These are phyloP conservation scores for Pleurotus ostreatus DNA, from an alignment of 768 basidiomycete genomes.

Conservation along the genomic window DNA sequence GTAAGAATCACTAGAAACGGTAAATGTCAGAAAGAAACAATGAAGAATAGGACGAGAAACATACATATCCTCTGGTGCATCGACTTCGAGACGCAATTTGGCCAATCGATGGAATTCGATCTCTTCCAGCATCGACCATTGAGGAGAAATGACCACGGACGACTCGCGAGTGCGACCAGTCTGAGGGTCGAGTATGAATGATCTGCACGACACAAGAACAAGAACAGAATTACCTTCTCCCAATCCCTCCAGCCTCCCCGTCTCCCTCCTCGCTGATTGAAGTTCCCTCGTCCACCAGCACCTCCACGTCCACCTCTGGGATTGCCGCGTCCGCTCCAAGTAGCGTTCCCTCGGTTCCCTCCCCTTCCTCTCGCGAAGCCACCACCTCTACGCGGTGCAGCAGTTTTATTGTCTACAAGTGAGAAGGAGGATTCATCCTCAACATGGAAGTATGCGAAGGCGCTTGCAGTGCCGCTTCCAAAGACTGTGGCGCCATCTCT, in stretches of 20 bases:
- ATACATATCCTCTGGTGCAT: slow-evolving; percentile 87
- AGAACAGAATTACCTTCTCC: slow-evolving; percentile 67
- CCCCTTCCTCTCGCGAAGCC: slow-evolving; percentile 58
- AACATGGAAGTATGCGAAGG: slow-evolving; percentile 96
- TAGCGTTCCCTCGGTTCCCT: slow-evolving; percentile 41
- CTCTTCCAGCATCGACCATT: slow-evolving; percentile 96
- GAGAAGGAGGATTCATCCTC: slow-evolving; percentile 98
- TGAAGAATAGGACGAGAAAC: slow-evolving; percentile 20
- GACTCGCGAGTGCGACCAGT: slow-evolving; percentile 85
- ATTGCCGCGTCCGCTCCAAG: slow-evolving; percentile 40
- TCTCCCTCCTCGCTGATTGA: slow-evolving; percentile 42
- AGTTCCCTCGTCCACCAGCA: slow-evolving; percentile 30
- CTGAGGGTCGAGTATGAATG: slow-evolving; percentile 29
- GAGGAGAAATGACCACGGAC: slow-evolving; percentile 86
- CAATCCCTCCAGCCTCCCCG: slow-evolving; percentile 87
- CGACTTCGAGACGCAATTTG: slow-evolving; percentile 92
- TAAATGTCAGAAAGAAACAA: slow-evolving; percentile 8
- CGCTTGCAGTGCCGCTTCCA: slow-evolving; percentile 85
- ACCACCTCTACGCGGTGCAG: slow-evolving; percentile 67
- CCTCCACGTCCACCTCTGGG: slow-evolving; percentile 47
- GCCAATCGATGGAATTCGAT: slow-evolving; percentile 91
- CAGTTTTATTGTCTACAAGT: slow-evolving; percentile 85
- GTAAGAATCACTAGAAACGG: slow-evolving; percentile 61
- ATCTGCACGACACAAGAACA: neutral
- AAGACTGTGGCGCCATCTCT: slow-evolving; percentile 77